Conservation (phyloP, 2,329 filamentous ascomycete genomes). For the Plectosphaerella sp. region DNA sequence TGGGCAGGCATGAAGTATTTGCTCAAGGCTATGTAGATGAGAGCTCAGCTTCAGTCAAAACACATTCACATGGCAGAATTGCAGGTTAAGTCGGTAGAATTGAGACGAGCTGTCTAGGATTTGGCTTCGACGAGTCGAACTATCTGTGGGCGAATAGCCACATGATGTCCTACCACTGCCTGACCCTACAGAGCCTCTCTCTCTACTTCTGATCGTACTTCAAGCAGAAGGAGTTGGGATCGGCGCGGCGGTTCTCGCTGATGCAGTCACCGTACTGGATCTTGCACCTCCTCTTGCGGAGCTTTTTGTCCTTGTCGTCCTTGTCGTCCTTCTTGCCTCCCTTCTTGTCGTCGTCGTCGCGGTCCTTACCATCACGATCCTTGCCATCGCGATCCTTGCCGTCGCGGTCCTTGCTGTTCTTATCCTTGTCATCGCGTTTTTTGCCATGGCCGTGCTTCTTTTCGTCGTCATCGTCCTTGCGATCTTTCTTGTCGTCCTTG, state of each 20-base stretch:
- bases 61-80: too few species aligned
- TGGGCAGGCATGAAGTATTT: constrained; percentile 57
- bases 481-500: not conserved
- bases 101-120: too few species aligned
- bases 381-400: not conserved
- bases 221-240: not conserved
- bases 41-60: too few species aligned
- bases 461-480: not conserved
- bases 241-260: not conserved
- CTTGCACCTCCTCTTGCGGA: not conserved
- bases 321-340: not conserved
- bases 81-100: too few species aligned
- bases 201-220: too few species aligned
- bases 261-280: not conserved
- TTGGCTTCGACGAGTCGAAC: too few species aligned
- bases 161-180: too few species aligned
- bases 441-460: not conserved
- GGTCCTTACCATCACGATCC: not conserved
- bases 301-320: not conserved
- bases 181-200: too few species aligned
- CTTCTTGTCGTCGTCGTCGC: not conserved
- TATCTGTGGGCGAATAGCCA: too few species aligned
- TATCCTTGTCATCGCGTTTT: not conserved
- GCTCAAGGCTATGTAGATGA: constrained; percentile 29
- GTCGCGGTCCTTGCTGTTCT: not conserved